These are phyloP conservation scores for Nannochloropsis gaditana DNA, from an alignment of 108 stramenopile species.

Conservation along the genomic window DNA sequence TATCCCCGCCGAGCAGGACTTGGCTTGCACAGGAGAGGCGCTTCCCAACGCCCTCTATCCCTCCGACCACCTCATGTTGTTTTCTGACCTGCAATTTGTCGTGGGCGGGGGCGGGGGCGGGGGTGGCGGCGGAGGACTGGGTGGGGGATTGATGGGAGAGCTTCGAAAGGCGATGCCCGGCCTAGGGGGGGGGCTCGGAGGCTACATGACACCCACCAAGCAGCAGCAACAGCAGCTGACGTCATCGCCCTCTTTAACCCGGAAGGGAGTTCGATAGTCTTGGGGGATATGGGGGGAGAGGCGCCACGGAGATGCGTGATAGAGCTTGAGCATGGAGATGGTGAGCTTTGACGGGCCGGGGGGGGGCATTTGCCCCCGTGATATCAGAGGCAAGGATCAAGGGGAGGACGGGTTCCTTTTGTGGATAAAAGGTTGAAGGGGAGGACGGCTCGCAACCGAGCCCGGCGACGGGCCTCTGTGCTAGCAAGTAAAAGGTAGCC, in stretches of 20 bases:
- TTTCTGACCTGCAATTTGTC: conserved; percentile 82
- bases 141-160: not conserved
- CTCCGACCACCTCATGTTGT: conserved; percentile 92
- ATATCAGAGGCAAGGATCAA: too few species aligned
- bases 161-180: not conserved
- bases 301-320: not conserved
- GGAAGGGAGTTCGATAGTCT: not conserved
- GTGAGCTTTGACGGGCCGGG: too few species aligned
- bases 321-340: not conserved
- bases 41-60: conserved; percentile 86
- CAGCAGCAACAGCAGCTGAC: not conserved
- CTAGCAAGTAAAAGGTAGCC: too few species aligned
- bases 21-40: not conserved
- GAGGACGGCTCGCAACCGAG: too few species aligned
- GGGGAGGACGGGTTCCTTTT: too few species aligned
- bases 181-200: not conserved
- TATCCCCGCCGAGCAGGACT: conserved; percentile 64
- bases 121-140: not conserved
- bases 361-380: too few species aligned
- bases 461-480: too few species aligned
- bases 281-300: not conserved
- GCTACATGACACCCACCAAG: not conserved
- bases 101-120: conserved; percentile 10
- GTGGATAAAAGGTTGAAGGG: too few species aligned
- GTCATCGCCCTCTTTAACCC: not conserved